Percentiles rank a stretch among this genome's conserved stretches.
phyloP scores from a whole-genome alignment of 1,139 yeast genomes.

The Geotrichum reessii region DNA sequence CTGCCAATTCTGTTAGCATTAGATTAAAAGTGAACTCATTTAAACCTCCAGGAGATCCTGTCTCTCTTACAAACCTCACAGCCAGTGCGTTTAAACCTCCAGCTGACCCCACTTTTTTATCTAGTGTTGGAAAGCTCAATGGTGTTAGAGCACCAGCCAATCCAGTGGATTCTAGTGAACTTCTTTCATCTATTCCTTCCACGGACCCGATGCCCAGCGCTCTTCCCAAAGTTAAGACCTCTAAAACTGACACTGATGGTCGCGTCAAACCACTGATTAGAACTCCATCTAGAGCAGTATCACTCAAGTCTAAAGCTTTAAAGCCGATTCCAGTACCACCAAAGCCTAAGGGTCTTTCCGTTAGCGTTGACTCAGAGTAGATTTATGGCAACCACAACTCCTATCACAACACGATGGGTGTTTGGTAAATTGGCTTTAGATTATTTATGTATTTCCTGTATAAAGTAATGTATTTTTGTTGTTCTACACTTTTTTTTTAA shows the following conservation, averaged over 20 bases:
- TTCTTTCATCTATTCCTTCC: neutral
- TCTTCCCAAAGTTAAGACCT: neutral
- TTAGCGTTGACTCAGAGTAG: neutral
- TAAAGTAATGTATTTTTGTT: neutral
- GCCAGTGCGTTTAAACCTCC: neutral
- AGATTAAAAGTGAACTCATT: neutral
- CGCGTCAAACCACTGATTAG: conserved; percentile 6
- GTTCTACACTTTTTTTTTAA: neutral
- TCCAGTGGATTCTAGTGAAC: neutral
- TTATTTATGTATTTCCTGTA: neutral
- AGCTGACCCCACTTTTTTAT: neutral
- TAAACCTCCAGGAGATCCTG: neutral
- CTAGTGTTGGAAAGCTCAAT: neutral
- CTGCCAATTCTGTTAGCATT: neutral
- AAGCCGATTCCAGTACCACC: conserved; percentile 15
- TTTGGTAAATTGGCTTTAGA: neutral
- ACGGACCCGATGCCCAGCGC: neutral
- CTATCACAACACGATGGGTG: neutral
- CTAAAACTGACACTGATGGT: neutral
- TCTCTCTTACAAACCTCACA: neutral
- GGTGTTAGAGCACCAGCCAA: conserved; percentile 1
- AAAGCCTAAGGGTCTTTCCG: conserved; percentile 8
- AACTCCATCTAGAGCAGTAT: conserved; percentile 1
- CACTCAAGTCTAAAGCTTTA: neutral
- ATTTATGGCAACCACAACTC: neutral